Percentiles rank a stretch among this genome's conserved stretches.
Evolutionary conservation across 257 asterid genomes (phyloP).

Genomic region (Avicennia marina): DNA sequence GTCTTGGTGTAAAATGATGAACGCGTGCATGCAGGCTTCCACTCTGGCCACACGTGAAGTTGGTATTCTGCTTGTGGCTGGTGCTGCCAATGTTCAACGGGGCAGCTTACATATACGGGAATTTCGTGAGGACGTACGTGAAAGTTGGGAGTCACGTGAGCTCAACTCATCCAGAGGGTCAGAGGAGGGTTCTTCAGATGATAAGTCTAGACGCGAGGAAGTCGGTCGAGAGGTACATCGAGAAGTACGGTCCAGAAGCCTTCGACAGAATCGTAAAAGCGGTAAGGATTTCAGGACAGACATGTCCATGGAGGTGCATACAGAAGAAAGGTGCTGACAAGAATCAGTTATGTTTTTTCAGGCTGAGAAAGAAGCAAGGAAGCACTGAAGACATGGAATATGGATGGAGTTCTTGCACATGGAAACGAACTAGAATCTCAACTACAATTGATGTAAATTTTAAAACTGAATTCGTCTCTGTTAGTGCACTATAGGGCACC

Average conservation of each 20-base stretch:
- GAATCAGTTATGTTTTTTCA: constrained; percentile 25
- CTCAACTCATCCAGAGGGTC: constrained; percentile 49
- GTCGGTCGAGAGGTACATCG: constrained; percentile 69
- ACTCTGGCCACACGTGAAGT: constrained; percentile 84
- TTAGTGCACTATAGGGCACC: no score
- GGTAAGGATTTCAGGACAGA: constrained; percentile 29
- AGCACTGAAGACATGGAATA: constrained; percentile 28
- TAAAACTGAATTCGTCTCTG: background rate
- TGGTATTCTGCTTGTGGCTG: constrained; percentile 49
- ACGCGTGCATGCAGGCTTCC: constrained; percentile 52
- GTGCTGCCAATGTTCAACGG: constrained; percentile 55
- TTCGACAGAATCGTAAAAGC: constrained; percentile 70
- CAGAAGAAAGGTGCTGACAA: background rate
- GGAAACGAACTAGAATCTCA: background rate
- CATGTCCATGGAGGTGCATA: background rate
- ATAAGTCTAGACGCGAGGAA: constrained; percentile 86
- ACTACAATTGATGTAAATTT: background rate
- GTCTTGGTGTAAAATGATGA: background rate
- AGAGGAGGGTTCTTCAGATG: constrained; percentile 73
- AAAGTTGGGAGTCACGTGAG: constrained; percentile 52
- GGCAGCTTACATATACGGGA: constrained; percentile 64
- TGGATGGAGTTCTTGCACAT: background rate
- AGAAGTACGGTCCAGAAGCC: constrained; percentile 65
- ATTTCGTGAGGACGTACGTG: constrained; percentile 52
- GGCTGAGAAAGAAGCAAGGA: constrained; percentile 91